Evolutionary conservation across 2,329 filamentous ascomycete species (phyloP), one percentile per base, ranked within the genome.

Genomic region (Aspergillus pseudoglaucus): DNA sequence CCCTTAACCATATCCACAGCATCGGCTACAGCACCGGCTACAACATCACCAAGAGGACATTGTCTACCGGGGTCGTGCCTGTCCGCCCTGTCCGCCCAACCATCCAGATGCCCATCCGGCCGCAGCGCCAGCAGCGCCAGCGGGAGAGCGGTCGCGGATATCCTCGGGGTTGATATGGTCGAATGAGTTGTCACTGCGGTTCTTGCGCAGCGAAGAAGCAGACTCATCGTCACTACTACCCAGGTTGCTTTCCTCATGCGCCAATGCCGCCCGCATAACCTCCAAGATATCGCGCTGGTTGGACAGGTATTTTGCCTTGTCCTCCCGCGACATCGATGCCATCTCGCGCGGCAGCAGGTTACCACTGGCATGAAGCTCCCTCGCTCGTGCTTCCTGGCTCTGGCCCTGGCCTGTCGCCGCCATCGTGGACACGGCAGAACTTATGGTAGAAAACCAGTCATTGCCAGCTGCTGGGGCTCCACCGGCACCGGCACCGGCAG

Each of bases 151-250:
- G 5, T 39, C 37, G 58, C 73, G 59, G 5, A 66, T 51, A 47
- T 83, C 85, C 62, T 90, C 86, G 30, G 84, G 82, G 53, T 93
- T 87, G 56, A 94, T 88, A 65, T 88, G 87, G 62, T 95, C 90
- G 62, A 96, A 96, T 58, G 95, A 91, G 17, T 80, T 81, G 64
- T 95, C 90, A 65, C 88, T 94, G 54, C 83, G 83, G 62, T 87
- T 91, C 72, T 91, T 91, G 59, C 81, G 85, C 59, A 95, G 52
- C 22, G 70, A 69, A 12, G 73, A 62, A 40, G 67, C 67, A 12
- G 69, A 66, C 25, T 58, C 61, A 35, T 45, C 47, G 10, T 59
- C 59, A 14, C 56, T 63, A 1, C 59, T 65, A 39, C 61, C 71
- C 20, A 88, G 71, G 52, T 80, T 79, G 47, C 77, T 79, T 30